Base-by-base conservation (phyloP, 257 asterid species). In the Nicotiana obtusifolia region DNA sequence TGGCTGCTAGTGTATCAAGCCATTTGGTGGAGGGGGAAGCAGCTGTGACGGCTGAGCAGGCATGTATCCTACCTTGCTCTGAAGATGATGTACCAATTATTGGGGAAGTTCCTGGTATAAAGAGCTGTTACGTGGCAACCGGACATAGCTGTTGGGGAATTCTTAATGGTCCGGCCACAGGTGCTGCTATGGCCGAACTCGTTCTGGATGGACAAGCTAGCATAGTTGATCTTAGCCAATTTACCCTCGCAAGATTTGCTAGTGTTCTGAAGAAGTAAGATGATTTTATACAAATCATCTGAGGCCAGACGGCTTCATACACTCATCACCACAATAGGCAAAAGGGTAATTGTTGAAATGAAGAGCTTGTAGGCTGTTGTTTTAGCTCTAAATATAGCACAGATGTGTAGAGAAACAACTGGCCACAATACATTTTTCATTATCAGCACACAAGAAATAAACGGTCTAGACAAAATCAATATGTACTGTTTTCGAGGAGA, bases 101-200 rank as follows among this genome's bases (percentile, higher is more conserved):
- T 5, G 99, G 98, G 49, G 92, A 91, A 87, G 90, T 94, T 81
- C 97, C 99, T 0, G 93, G 97, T 0, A 56, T 91, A n/a, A 81
- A 90, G 76, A 96, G 94, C 54, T 92, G 97, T 57, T 94, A 90
- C 47, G 97, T 91, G 53, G 98, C 97, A 0, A 94, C 97, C 0
- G 98, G 97, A 19, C 99, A 95, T 83, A 95, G 89, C 66, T 95
- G 99, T 76, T 95, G 99, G 99, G 99, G 99, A 10, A 95, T 94
- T 84, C 88, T 95, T 10, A 95, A 95, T 60, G 98, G 97, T 67
- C 99, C 98, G 0, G 99, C 97, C 84, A 94, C 98, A 0, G 99
- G 99, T 19, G 94, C 93, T 5, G 94, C 97, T 0, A 22, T 94
- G 86, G 88, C 99, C 2, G 97, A 94, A 87, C 97, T 95, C 30